A percentile compares a stretch with the other conserved stretches of the same genome.
These are phyloP conservation scores for Penicillium waksmanii DNA, from an alignment of 495 filamentous ascomycete species.

Conservation along the genomic window DNA sequence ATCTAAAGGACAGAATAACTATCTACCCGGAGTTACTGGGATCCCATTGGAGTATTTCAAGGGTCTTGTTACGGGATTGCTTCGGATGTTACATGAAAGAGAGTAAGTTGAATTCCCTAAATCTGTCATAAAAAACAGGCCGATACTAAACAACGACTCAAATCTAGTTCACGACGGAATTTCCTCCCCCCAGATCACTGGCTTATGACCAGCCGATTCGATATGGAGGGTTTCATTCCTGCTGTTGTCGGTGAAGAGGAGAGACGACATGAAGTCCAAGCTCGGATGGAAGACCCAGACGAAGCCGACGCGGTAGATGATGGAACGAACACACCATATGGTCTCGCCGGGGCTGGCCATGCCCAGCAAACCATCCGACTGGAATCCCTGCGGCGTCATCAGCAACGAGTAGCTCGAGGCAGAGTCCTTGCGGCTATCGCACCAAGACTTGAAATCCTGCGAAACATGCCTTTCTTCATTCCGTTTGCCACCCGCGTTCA, in stretches of 20 bases:
- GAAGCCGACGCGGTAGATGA: constrained; percentile 39
- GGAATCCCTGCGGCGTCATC: constrained; percentile 59
- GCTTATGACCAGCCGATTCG: constrained; percentile 90
- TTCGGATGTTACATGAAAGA: constrained; percentile 89
- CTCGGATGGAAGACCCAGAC: constrained; percentile 56
- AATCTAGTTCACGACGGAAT: constrained; percentile 69
- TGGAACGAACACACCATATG: constrained; percentile 32
- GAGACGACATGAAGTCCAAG: constrained; percentile 68
- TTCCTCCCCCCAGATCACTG: constrained; percentile 85
- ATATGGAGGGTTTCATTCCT: constrained; percentile 88
- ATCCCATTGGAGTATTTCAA: constrained; percentile 80
- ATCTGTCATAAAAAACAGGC: neutral
- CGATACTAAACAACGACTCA: constrained; percentile 10
- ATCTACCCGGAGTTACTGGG: constrained; percentile 64
- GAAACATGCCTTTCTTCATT: constrained; percentile 97
- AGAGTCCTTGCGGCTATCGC: constrained; percentile 75
- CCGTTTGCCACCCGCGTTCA: constrained; percentile 90
- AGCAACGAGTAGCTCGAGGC: constrained; percentile 65
- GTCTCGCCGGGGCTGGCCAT: constrained; percentile 55
- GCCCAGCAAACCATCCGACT: constrained; percentile 55
- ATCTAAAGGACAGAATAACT: constrained; percentile 41
- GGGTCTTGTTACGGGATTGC: constrained; percentile 76
- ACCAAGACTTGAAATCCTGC: constrained; percentile 85
- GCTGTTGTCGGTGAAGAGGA: constrained; percentile 90
- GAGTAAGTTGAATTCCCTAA: constrained; percentile 56